Evolutionary conservation across 2,329 filamentous ascomycete genomes (phyloP), one percentile per base, ranked within the genome.

Genomic region (Aspergillus persii): DNA sequence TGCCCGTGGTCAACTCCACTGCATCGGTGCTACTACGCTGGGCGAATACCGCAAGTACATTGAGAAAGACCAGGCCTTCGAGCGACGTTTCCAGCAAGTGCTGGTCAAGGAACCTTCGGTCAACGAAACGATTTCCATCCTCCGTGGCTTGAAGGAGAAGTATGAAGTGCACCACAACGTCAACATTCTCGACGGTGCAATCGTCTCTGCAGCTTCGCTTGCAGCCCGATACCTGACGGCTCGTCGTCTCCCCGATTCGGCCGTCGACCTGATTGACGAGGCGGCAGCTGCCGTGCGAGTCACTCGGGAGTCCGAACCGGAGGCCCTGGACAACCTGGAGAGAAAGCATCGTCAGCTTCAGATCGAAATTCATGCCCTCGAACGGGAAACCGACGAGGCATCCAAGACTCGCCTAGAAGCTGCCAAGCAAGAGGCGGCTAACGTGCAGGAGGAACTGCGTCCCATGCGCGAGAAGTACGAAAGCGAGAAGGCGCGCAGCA

Each of bases 131-230:
- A 86, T 99, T 63, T 99, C 95, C 26, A 99, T 99, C 71, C 88
- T 99, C n/a, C 91, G 95, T 83, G 95, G 95, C 72, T 81, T 99
- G 63, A 99, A 98, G 81, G 94, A 98, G 76, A 92, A 92, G 74
- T 99, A 98, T 78, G 95, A 99, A 79, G 91, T 96, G 53, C 95
- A 99, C 77, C 95, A 99, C 76, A 93, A 94, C 83, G 95, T 99
- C 69, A 98, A 88, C 66, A 99, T 99, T 66, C 87, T 94, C 48
- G 95, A 99, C 71, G 92, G 89, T 70, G 95, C 95, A 63, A 90
- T 99, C 62, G 94, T 99, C 15, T 85, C 93, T 53, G 86, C 95
- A 4, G 91, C 95, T n/a, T 96, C 88, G 57, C 85, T 99, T 54
- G 95, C 95, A 12, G 91, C 94, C 51, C 89, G 95, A 58, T 99